These are phyloP conservation scores for Pythium pyrilobum DNA, from an alignment of 352 stramenopile species.

Conservation along the genomic window DNA sequence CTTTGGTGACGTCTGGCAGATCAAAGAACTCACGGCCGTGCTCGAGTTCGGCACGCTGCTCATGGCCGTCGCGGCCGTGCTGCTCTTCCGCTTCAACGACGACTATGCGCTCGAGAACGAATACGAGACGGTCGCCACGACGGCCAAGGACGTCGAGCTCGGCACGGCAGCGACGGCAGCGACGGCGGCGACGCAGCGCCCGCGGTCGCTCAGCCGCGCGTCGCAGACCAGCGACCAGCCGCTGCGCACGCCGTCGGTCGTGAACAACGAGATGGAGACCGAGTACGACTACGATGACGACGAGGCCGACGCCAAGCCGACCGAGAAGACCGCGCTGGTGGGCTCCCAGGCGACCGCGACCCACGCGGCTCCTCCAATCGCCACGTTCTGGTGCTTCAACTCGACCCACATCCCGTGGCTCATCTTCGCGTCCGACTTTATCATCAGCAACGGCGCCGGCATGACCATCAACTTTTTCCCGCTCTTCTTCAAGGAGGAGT, in stretches of 20 bases:
- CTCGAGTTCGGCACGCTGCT: slow-evolving; percentile 56
- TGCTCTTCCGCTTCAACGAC: slow-evolving; percentile 66
- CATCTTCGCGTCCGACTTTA: slow-evolving; percentile 71
- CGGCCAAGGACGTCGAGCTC: neutral
- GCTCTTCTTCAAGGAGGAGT: slow-evolving; percentile 79
- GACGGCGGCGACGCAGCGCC: no score
- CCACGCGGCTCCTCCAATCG: neutral
- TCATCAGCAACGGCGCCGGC: slow-evolving; percentile 79
- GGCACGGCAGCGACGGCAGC: no score
- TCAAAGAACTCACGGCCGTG: slow-evolving; percentile 47
- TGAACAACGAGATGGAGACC: slow-evolving; percentile 54
- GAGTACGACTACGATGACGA: slow-evolving; percentile 66
- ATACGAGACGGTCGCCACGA: slow-evolving; percentile 8
- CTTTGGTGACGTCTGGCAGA: slow-evolving; percentile 57
- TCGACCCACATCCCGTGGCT: slow-evolving; percentile 64
- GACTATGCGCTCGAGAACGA: slow-evolving; percentile 41
- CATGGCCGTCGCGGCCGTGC: slow-evolving; percentile 33
- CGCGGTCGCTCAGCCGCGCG: no score
- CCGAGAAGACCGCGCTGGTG: slow-evolving; percentile 32
- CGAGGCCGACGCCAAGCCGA: slow-evolving; percentile 1
- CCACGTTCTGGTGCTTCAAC: slow-evolving; percentile 57
- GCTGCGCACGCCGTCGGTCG: slow-evolving; percentile 57
- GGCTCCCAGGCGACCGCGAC: neutral
- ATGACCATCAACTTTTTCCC: slow-evolving; percentile 87
- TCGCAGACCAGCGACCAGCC: slow-evolving; percentile 24